Evolutionary conservation across 805 yeast genomes (phyloP).

Genomic region (Cyberlindnera galapagoensis): DNA sequence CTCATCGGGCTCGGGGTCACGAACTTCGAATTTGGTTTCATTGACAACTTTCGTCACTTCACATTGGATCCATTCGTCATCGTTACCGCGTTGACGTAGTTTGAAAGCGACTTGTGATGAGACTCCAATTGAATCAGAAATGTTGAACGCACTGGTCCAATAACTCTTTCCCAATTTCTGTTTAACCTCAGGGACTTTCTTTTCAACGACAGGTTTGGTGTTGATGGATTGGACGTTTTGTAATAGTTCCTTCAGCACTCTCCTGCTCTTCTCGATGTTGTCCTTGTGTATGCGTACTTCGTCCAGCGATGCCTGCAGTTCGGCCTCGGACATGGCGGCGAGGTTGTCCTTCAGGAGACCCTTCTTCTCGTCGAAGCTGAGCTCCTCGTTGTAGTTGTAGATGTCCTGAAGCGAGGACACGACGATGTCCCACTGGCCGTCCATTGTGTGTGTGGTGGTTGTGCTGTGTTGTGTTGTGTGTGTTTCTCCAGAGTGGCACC

Average conservation of each 20-base stretch:
- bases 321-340: conserved; percentile 30
- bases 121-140: conserved; percentile 47
- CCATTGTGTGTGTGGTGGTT: conserved; percentile 27
- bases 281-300: conserved; percentile 46
- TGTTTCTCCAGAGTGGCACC: neutral
- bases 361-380: conserved; percentile 38
- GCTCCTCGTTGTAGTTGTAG: conserved; percentile 52
- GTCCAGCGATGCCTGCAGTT: conserved; percentile 34
- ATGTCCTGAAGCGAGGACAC: conserved; percentile 63
- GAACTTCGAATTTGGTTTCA: conserved; percentile 74
- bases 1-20: conserved; percentile 97
- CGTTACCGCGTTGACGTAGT: conserved; percentile 61
- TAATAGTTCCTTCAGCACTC: conserved; percentile 34
- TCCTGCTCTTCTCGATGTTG: conserved; percentile 47
- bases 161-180: conserved; percentile 25
- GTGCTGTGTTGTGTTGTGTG: neutral
- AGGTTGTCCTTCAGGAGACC: conserved; percentile 25
- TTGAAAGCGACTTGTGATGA: conserved; percentile 89
- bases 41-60: conserved; percentile 71
- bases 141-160: conserved; percentile 50
- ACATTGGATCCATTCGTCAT: conserved; percentile 94
- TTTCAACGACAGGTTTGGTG: conserved; percentile 19
- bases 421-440: conserved; percentile 64
- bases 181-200: conserved; percentile 17
- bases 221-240: conserved; percentile 44